Percentiles rank a stretch among this genome's conserved stretches.
Conservation (phyloP, 352 stramenopile species). For the Globisporangium apiculatum region DNA sequence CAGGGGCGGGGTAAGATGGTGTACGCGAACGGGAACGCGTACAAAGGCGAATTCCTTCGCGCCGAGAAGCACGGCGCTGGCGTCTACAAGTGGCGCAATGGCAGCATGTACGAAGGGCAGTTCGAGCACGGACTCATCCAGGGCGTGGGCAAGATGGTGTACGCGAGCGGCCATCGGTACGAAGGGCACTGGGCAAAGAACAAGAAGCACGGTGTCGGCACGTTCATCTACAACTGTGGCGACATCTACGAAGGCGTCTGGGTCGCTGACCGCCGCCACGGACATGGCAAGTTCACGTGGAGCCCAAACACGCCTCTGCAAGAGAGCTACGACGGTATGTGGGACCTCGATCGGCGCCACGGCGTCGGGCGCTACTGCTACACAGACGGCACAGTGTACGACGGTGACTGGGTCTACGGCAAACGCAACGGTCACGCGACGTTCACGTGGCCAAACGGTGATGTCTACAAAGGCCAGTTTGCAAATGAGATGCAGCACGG, state of each 20-base stretch:
- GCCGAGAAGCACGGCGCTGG: constrained; percentile 61
- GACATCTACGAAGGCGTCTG: constrained; percentile 79
- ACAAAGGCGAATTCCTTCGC: constrained; percentile 55
- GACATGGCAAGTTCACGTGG: constrained; percentile 55
- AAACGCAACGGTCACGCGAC: constrained; percentile 65
- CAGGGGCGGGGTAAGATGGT: constrained; percentile 72
- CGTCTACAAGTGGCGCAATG: constrained; percentile 66
- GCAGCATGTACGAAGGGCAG: constrained; percentile 67
- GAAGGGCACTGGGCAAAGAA: constrained; percentile 54
- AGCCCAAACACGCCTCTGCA: constrained; percentile 37
- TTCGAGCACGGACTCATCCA: constrained; percentile 65
- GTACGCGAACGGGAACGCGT: constrained; percentile 83
- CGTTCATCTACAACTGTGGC: constrained; percentile 74
- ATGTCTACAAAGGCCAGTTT: constrained; percentile 82
- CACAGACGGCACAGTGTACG: constrained; percentile 47
- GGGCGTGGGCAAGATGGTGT: constrained; percentile 45
- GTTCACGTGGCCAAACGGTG: constrained; percentile 83
- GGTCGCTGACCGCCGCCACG: constrained; percentile 47
- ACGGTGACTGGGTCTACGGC: constrained; percentile 58
- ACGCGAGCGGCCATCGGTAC: constrained; percentile 63
- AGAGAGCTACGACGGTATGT: constrained; percentile 77
- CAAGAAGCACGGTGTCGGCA: constrained; percentile 74
- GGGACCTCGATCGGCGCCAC: constrained; percentile 53
- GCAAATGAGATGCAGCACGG: constrained; percentile 76
- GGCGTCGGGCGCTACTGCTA: constrained; percentile 59